Evolutionary conservation across 768 basidiomycete species (phyloP).

Genomic region (Pisolithus albus): DNA sequence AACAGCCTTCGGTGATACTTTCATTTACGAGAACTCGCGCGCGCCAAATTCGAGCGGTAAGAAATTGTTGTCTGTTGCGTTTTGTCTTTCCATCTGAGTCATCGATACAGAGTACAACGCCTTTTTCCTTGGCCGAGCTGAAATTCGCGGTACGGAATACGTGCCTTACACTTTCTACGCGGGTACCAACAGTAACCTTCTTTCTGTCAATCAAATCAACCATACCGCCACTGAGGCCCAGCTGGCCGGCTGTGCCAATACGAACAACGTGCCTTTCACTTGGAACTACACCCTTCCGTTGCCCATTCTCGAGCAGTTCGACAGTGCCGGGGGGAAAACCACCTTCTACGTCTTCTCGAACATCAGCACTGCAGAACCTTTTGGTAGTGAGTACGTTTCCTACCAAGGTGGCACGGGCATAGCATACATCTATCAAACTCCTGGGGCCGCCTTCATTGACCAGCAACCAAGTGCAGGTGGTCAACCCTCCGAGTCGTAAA

Average conservation of each 20-base stretch:
- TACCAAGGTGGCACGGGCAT: slow-evolving; percentile 1
- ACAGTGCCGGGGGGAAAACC: slow-evolving; percentile 8
- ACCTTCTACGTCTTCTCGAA: background rate
- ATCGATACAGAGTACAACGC: slow-evolving; percentile 1
- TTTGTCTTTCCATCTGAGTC: background rate
- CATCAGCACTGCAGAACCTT: background rate
- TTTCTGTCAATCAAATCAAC: slow-evolving; percentile 2
- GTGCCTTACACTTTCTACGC: slow-evolving; percentile 7
- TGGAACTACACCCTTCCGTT: slow-evolving; percentile 5
- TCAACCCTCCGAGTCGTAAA: background rate
- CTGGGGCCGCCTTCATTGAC: background rate
- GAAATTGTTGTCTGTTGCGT: background rate
- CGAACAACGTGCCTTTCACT: slow-evolving; percentile 1
- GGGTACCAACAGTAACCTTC: slow-evolving; percentile 7
- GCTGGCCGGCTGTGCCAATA: slow-evolving; percentile 4
- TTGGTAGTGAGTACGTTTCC: background rate
- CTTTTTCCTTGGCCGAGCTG: slow-evolving; percentile 11
- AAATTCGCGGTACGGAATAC: slow-evolving; percentile 1
- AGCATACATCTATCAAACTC: slow-evolving; percentile 4
- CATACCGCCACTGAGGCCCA: slow-evolving; percentile 3
- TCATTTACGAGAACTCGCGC: slow-evolving; percentile 6
- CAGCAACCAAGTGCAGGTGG: background rate
- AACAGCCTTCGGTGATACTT: background rate
- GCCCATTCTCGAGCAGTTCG: background rate
- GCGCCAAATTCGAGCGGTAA: slow-evolving; percentile 8